Evolutionary conservation across 2,329 filamentous ascomycete species (phyloP), one percentile per base, ranked within the genome.

Genomic region (Colletotrichum sp.): DNA sequence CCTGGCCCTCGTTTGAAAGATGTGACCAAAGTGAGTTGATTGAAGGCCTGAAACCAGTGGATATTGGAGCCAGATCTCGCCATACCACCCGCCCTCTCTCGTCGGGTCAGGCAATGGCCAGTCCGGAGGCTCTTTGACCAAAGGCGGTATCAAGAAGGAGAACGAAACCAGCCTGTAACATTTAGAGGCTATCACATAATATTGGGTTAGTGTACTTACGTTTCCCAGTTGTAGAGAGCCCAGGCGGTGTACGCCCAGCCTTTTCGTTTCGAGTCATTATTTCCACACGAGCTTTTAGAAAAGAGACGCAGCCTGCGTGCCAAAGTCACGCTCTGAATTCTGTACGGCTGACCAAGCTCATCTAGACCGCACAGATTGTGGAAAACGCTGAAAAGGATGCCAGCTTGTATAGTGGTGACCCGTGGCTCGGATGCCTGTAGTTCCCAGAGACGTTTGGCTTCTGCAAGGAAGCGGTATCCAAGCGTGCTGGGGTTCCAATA

Each of bases 371-470:
- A 82, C 3, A 83, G 70, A 55, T 79, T 82, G 24, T 81, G 79
- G 5, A 78, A 76, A 1, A 83, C 69, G 16, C 79, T 79, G 8
- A 85, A 78, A 4, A 85, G 66, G 0, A 82, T 77, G 0, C 80
- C 82, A 1, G 84, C 81, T 62, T 86, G 83, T 1, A 84, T 77
- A 1, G 82, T 84, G 0, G 83, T 83, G 8, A 86, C 73, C 6
- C 76, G 76, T 0, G 78, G 9, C 5, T 76, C 67, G 8, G 70
- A 73, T 43, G 78, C 73, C 61, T 85, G 81, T 0, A 84, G 66
- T 21, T 86, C 82, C 81, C 84, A 84, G 5, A 86, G 72, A 3
- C 83, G 80, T 34, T 81, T 82, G 0, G 83, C 83, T 75, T 86
- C 84, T 0, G 82, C 81, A 6, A 83, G 69, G 24, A 86, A 86